Evolutionary conservation across 2,329 filamentous ascomycete species (phyloP).

Genomic region (Conoideocrella luteorostrata): DNA sequence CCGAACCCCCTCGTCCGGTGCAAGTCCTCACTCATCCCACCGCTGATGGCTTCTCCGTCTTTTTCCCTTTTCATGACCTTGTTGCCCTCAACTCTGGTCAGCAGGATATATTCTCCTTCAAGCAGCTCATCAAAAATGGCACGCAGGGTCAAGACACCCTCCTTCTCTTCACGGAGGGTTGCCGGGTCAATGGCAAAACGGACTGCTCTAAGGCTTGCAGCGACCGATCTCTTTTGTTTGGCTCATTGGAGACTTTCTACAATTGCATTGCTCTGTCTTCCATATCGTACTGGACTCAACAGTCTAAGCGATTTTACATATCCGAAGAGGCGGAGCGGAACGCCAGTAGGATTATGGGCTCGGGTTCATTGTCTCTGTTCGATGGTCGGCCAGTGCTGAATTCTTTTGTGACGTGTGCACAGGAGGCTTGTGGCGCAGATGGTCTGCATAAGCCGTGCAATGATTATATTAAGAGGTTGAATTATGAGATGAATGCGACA

Average conservation of each 20-base stretch:
- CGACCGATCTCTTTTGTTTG: conserved; percentile 23
- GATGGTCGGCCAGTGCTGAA: conserved; percentile 23
- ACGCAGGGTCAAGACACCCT: conserved; percentile 26
- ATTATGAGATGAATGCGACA: conserved; percentile 18
- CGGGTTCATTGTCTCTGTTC: conserved; percentile 23
- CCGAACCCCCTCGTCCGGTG: conserved; percentile 16
- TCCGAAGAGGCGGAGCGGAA: conserved; percentile 28
- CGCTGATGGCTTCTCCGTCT: conserved; percentile 27
- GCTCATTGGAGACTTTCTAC: conserved; percentile 31
- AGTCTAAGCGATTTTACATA: conserved; percentile 23
- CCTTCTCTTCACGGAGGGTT: conserved; percentile 26
- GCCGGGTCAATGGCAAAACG: conserved; percentile 19
- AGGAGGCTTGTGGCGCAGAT: conserved; percentile 28
- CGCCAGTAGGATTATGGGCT: conserved; percentile 30
- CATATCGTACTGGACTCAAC: conserved; percentile 26
- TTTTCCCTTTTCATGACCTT: conserved; percentile 32
- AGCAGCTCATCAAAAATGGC: conserved; percentile 26
- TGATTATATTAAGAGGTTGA: conserved; percentile 20
- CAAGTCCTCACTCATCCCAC: conserved; percentile 18
- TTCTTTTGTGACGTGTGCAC: conserved; percentile 27
- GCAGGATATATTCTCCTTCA: conserved; percentile 23
- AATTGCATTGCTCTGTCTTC: conserved; percentile 31
- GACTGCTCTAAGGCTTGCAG: conserved; percentile 29
- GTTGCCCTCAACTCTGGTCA: conserved; percentile 21
- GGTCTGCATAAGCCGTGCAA: conserved; percentile 25